Evolutionary conservation across 108 stramenopile species (phyloP).

Genomic region (Cyclotella kingstonii): DNA sequence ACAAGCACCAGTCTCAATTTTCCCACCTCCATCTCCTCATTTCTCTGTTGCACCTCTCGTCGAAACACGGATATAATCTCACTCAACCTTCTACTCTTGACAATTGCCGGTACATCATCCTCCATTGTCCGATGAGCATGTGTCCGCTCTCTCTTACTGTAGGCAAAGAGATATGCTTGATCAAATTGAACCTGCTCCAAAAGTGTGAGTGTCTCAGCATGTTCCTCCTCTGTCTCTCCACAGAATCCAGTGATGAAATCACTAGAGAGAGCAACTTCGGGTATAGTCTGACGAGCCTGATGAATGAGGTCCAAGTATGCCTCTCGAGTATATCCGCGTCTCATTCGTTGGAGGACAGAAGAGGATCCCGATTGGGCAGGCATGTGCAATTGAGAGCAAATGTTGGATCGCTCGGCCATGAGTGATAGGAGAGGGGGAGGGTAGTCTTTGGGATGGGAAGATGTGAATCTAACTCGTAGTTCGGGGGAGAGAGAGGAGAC

Average conservation of each 20-base stretch:
- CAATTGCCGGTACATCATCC: slow-evolving; percentile 92
- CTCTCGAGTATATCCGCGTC: slow-evolving; percentile 93
- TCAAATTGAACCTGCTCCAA: slow-evolving; percentile 89
- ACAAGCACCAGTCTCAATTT: slow-evolving; percentile 73
- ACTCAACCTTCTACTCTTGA: slow-evolving; percentile 85
- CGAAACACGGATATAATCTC: slow-evolving; percentile 82
- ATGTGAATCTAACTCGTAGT: slow-evolving; percentile 94
- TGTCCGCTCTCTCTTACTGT: slow-evolving; percentile 92
- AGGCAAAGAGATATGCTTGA: slow-evolving; percentile 98
- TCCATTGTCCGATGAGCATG: slow-evolving; percentile 89
- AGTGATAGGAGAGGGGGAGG: slow-evolving; percentile 80
- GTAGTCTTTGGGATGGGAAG: slow-evolving; percentile 99
- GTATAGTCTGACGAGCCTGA: slow-evolving; percentile 65
- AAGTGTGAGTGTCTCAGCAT: slow-evolving; percentile 85
- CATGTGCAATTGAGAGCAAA: slow-evolving; percentile 93
- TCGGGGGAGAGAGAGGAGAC: slow-evolving; percentile 88
- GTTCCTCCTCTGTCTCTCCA: slow-evolving; percentile 96
- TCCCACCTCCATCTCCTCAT: slow-evolving; percentile 71
- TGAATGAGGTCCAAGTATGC: slow-evolving; percentile 90
- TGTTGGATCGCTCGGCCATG: slow-evolving; percentile 90
- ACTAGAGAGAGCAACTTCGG: slow-evolving; percentile 89
- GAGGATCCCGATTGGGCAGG: slow-evolving; percentile 95
- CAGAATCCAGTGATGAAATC: slow-evolving; percentile 99
- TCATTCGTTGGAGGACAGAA: slow-evolving; percentile 89
- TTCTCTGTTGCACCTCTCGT: slow-evolving; percentile 62